These are phyloP conservation scores for Acaromyces ingoldii DNA, from an alignment of 1,284 basidiomycete species.

Conservation along the genomic window DNA sequence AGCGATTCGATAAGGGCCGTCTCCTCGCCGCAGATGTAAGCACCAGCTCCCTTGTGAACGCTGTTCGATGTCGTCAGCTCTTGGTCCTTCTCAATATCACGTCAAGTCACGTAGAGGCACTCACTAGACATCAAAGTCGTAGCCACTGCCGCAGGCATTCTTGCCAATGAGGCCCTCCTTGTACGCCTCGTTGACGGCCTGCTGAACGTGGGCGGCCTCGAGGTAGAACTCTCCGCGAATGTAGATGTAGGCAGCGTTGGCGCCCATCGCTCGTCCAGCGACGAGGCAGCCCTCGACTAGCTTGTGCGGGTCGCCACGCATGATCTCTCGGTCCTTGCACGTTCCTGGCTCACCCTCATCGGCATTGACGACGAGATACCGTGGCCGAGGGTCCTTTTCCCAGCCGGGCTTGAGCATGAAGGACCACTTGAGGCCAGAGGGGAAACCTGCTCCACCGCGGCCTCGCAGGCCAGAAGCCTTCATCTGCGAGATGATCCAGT, in stretches of 20 bases:
- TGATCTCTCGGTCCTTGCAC: slow-evolving; percentile 97
- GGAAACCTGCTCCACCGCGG: slow-evolving; percentile 94
- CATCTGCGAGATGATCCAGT: slow-evolving; percentile 94
- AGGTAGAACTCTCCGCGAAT: slow-evolving; percentile 97
- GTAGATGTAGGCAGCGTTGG: slow-evolving; percentile 96
- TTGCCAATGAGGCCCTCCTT: slow-evolving; percentile 84
- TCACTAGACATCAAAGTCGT: slow-evolving; percentile 95
- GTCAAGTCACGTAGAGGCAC: too few relatives aligned
- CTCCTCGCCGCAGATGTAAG: slow-evolving; percentile 98
- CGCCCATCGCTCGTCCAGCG: slow-evolving; percentile 97
- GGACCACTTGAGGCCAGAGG: slow-evolving; percentile 89
- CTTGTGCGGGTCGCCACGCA: slow-evolving; percentile 97
- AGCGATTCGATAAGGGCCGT: slow-evolving; percentile 94
- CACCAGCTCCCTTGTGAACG: slow-evolving; percentile 90
- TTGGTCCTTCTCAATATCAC: too few relatives aligned
- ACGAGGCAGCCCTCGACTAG: slow-evolving; percentile 95
- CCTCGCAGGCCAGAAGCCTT: slow-evolving; percentile 95
- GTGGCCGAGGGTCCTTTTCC: slow-evolving; percentile 87
- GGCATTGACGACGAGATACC: slow-evolving; percentile 95
- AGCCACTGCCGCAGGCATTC: slow-evolving; percentile 86
- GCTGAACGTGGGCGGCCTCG: slow-evolving; percentile 86
- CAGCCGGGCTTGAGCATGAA: slow-evolving; percentile 99
- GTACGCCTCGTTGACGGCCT: slow-evolving; percentile 93
- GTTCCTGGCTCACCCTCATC: slow-evolving; percentile 99
- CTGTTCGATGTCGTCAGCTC: too few relatives aligned